phyloP scores from a whole-genome alignment of 208 protist species.

The Endotrypanum monterogeii region DNA sequence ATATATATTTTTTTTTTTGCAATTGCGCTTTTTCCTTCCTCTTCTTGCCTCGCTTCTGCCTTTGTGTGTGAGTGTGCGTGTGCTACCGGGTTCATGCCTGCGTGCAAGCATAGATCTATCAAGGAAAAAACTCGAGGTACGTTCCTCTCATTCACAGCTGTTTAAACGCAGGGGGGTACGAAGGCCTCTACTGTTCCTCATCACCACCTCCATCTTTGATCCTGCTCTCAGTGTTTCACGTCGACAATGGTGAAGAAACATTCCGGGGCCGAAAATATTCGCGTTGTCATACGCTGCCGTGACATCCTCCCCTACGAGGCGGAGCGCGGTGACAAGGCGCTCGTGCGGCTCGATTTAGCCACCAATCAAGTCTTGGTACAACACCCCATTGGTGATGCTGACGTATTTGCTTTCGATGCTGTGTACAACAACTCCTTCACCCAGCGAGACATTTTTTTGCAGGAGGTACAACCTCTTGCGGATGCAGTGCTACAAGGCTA shows the following conservation, averaged over 20 bases:
- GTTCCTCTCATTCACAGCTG: too few relatives aligned
- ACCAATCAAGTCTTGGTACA: slow-evolving; percentile 89
- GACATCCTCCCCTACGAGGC: slow-evolving; percentile 81
- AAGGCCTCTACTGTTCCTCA: too few relatives aligned
- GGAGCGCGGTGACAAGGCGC: slow-evolving; percentile 85
- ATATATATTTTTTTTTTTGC: too few relatives aligned
- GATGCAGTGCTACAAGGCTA: slow-evolving; percentile 91
- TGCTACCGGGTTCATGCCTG: neutral
- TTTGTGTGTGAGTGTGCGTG: neutral
- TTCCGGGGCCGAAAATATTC: slow-evolving; percentile 85
- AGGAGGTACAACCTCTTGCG: slow-evolving; percentile 86
- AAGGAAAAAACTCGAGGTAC: too few relatives aligned
- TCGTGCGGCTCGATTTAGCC: slow-evolving; percentile 86
- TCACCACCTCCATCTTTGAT: neutral
- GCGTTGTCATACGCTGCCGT: slow-evolving; percentile 87
- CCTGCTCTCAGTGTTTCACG: neutral
- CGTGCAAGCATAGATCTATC: too few relatives aligned
- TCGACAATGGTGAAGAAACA: slow-evolving; percentile 87
- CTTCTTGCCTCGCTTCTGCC: neutral
- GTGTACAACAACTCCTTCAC: slow-evolving; percentile 94
- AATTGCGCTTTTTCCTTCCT: too few relatives aligned
- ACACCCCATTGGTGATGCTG: slow-evolving; percentile 81
- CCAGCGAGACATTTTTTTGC: slow-evolving; percentile 90
- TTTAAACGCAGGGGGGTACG: too few relatives aligned
- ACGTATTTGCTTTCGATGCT: slow-evolving; percentile 89